Percentiles rank a stretch among this genome's conserved stretches.
Evolutionary conservation across 371 early-diverging fungal species (phyloP).

Genomic region (Syncephalastrum sp.): DNA sequence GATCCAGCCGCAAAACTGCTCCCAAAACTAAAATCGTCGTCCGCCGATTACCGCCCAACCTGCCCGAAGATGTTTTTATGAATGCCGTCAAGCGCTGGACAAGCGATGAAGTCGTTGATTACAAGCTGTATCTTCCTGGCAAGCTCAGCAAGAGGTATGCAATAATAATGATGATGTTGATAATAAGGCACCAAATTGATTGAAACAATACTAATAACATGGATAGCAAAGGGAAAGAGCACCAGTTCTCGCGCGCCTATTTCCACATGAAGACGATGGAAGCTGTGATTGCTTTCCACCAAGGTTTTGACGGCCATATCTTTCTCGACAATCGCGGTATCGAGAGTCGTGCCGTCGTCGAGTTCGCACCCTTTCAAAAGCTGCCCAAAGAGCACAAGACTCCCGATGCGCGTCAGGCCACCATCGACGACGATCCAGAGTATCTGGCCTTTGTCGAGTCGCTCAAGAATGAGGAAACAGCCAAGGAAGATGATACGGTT

Average conservation of each 20-base stretch:
- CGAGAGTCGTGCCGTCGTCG: conserved; percentile 74
- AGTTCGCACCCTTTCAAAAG: conserved; percentile 81
- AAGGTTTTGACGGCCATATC: conserved; percentile 74
- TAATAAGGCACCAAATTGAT: conserved; percentile 7
- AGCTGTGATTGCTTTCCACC: conserved; percentile 68
- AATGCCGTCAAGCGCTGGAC: conserved; percentile 61
- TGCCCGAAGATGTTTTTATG: conserved; percentile 73
- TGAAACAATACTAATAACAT: not conserved
- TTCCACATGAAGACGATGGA: conserved; percentile 72
- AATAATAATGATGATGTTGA: not conserved
- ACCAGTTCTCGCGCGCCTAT: conserved; percentile 74
- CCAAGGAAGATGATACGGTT: conserved; percentile 24
- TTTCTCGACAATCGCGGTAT: conserved; percentile 74
- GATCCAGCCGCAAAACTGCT: conserved; percentile 26
- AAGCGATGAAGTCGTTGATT: conserved; percentile 50
- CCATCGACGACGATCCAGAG: conserved; percentile 78
- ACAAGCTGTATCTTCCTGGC: conserved; percentile 64
- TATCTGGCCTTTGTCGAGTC: conserved; percentile 74
- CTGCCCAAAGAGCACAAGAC: conserved; percentile 66
- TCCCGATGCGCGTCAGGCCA: conserved; percentile 69
- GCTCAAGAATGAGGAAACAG: conserved; percentile 54
- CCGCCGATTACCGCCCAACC: conserved; percentile 75
- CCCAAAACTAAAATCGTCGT: conserved; percentile 74
- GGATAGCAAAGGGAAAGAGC: conserved; percentile 69
- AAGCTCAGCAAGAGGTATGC: conserved; percentile 71